Evolutionary conservation across 2,329 filamentous ascomycete species (phyloP).

Genomic region (Parastagonospora nodorum): DNA sequence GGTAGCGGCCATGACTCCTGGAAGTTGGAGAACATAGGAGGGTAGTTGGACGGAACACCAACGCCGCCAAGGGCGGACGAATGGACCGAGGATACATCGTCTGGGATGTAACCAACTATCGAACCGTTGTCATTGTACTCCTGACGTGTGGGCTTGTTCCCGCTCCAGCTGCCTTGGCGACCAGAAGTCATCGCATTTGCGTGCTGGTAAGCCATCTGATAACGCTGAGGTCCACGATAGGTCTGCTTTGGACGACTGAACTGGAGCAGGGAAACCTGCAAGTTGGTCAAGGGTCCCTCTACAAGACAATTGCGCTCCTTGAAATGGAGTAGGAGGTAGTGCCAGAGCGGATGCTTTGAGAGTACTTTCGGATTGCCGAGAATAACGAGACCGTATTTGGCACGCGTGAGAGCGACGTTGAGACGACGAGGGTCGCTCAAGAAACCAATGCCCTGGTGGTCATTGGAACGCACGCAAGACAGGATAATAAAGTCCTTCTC

Average conservation of each 20-base stretch:
- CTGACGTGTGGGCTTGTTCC: constrained; percentile 55
- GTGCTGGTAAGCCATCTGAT: constrained; percentile 78
- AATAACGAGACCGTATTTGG: constrained; percentile 95
- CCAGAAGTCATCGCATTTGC: constrained; percentile 63
- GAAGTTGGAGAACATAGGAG: constrained; percentile 94
- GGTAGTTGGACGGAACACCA: constrained; percentile 81
- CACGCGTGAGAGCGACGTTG: constrained; percentile 94
- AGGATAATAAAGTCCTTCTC: constrained; percentile 99
- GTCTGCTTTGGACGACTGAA: constrained; percentile 93
- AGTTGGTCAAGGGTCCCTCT: constrained; percentile 90
- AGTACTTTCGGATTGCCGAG: constrained; percentile 97
- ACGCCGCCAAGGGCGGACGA: constrained; percentile 87
- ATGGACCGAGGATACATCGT: constrained; percentile 95
- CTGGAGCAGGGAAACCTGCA: constrained; percentile 93
- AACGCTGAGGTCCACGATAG: constrained; percentile 86
- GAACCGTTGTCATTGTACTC: constrained; percentile 78
- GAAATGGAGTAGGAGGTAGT: constrained; percentile 92
- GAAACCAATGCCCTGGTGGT: constrained; percentile 99
- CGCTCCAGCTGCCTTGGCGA: constrained; percentile 47
- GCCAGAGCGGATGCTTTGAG: constrained; percentile 97
- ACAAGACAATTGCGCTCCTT: constrained; percentile 96
- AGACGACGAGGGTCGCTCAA: constrained; percentile 95
- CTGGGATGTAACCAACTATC: constrained; percentile 92
- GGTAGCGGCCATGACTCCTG: constrained; percentile 89
- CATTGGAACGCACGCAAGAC: constrained; percentile 96